Evolutionary conservation across 345 rosid genomes (phyloP), one percentile per base, ranked within the genome.

Genomic region (Reutealis trisperma): DNA sequence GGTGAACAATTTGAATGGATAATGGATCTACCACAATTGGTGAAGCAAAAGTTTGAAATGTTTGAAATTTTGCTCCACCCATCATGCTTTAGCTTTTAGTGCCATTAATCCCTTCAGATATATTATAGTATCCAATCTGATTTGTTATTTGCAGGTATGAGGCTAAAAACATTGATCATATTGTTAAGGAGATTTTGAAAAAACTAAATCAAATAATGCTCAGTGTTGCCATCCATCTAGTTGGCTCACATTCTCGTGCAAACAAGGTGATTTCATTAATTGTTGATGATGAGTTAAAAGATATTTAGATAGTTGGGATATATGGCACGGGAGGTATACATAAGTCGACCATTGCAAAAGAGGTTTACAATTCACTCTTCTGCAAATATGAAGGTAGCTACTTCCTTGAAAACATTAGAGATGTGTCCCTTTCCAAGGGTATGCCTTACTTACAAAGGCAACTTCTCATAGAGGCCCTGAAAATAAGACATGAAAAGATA

Each of bases 301-400:
- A 75, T 21, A 14, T 64, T 13, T 54, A 63, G 37, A 71, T 62
- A 27, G 75, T 83, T 27, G 85, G 78, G 24, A 51, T 83, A 21
- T 67, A 2, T 57, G 85, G 83, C 13, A 75, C 72, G 54, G 83
- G 70, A 1, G 85, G 85, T 3, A 32, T 78, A 5, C 76, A 76
- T 2, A 78, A 78, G 52, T 54, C 81, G 11, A 65, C 77, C 21
- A 22, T 65, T 63, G 81, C 79, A 15, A 77, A 74, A 18, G 54
- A 51, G 41, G 61, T 77, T 65, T 80, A 60, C 52, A 64, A 80
- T 19, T 22, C 37, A 24, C 13, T 77, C 18, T 59, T 12, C 24
- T 14, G 51, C 6, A 14, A 10, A n/a, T 83, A 70, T 73, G 78
- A 76, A 8, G 15, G 73, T 19, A 34, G 83, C 58, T 62, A 83